These are phyloP conservation scores for Acacia pycnantha DNA, from an alignment of 331 rosid genomes.

Conservation along the genomic window DNA sequence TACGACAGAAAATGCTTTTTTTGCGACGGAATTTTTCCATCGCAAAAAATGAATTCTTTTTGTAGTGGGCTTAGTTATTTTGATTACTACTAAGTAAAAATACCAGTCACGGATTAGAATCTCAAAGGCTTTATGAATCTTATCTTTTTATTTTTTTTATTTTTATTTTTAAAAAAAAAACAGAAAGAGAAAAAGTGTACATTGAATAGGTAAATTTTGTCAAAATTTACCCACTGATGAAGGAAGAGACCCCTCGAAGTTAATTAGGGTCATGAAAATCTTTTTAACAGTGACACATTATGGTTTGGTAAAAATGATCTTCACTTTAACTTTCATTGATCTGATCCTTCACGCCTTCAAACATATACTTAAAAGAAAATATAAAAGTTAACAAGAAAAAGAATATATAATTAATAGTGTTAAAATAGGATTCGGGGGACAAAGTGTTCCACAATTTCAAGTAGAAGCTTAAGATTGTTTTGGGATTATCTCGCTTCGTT, in stretches of 20 bases:
- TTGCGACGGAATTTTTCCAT: too few relatives aligned
- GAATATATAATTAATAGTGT: not conserved
- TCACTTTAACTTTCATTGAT: not conserved
- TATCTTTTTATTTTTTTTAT: not conserved
- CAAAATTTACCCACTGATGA: not conserved
- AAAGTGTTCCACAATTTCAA: constrained; percentile 11
- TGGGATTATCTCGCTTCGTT: not conserved
- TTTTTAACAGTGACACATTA: not conserved
- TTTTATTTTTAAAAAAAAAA: too few relatives aligned
- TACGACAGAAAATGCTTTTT: too few relatives aligned
- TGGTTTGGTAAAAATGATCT: not conserved
- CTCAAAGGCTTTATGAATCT: not conserved
- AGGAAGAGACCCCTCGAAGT: not conserved
- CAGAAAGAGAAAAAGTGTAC: not conserved
- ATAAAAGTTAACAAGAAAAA: not conserved
- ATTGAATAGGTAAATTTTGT: not conserved
- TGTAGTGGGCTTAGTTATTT: not conserved
- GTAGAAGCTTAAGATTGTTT: not conserved
- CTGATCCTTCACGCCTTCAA: not conserved
- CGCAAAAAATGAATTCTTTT: too few relatives aligned
- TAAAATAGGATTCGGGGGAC: not conserved
- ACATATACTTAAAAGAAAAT: not conserved
- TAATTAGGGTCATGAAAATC: not conserved
- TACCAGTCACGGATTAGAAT: not conserved
- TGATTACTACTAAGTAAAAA: not conserved